Percentiles rank a stretch among this genome's conserved stretches.
phyloP scores from a whole-genome alignment of 257 asterid genomes.

The Anisodus acutangulus region DNA sequence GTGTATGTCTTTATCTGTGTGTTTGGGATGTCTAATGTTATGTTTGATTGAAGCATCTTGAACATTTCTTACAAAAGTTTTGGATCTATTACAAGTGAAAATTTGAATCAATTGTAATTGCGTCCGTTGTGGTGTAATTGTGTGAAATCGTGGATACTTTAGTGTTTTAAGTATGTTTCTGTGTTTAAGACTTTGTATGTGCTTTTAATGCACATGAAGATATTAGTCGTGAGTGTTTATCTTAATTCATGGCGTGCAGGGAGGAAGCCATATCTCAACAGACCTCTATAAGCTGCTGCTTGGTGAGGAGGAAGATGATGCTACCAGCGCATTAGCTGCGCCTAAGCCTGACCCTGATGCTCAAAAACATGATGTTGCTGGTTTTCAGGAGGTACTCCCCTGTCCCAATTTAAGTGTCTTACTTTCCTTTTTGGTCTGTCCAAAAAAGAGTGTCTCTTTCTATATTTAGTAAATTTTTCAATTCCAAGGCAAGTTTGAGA shows the following conservation, averaged over 20 bases:
- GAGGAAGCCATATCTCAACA: conserved; percentile 80
- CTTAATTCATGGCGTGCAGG: conserved; percentile 55
- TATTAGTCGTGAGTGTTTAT: conserved; percentile 18
- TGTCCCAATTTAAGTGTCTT: no score
- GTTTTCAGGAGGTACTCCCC: conserved; percentile 61
- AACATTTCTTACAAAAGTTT: neutral
- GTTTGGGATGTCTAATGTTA: neutral
- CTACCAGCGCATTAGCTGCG: conserved; percentile 83
- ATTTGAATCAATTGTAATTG: conserved; percentile 1
- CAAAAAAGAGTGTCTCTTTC: no score
- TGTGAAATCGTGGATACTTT: neutral
- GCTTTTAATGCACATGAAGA: neutral
- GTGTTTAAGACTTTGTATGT: neutral
- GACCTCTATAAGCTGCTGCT: conserved; percentile 84
- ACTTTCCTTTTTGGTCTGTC: no score
- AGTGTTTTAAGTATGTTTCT: no score
- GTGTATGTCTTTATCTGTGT: neutral
- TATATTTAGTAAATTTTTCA: no score
- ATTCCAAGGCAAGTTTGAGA: no score
- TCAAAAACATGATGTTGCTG: conserved; percentile 55
- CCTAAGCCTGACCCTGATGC: conserved; percentile 84
- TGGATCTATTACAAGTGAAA: neutral
- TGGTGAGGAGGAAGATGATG: conserved; percentile 97
- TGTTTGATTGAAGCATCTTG: neutral
- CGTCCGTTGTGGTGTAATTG: neutral